These are phyloP conservation scores for Sporormia fimetaria DNA, from an alignment of 495 filamentous ascomycete species.

Conservation along the genomic window DNA sequence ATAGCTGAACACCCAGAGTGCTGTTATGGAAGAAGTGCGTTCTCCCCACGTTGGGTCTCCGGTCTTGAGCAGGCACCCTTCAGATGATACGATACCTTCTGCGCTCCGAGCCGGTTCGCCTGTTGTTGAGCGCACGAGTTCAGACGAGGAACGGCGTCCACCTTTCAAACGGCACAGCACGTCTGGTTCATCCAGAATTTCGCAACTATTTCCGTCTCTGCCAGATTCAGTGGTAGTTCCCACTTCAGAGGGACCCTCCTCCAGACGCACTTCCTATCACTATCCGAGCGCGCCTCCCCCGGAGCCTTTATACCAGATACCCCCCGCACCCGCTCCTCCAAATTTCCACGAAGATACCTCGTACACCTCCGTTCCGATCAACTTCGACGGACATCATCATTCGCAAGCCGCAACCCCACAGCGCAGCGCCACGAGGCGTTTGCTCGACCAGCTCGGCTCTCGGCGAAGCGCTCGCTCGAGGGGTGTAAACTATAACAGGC, in stretches of 20 bases:
- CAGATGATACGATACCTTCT: conserved; percentile 11
- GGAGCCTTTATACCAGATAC: conserved; percentile 21
- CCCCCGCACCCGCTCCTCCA: conserved; percentile 19
- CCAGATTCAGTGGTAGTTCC: conserved; percentile 13
- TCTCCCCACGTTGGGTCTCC: conserved; percentile 21
- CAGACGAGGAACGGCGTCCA: conserved; percentile 3
- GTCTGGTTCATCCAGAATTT: conserved; percentile 18
- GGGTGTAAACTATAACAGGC: conserved; percentile 13
- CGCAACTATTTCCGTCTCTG: conserved; percentile 24
- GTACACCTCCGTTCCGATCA: conserved; percentile 8
- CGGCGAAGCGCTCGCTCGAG: conserved; percentile 9
- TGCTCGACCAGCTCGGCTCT: conserved; percentile 20
- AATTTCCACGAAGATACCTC: conserved; percentile 19
- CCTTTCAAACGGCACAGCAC: conserved; percentile 14
- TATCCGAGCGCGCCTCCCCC: conserved; percentile 17
- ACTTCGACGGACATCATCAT: conserved; percentile 2
- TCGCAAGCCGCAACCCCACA: conserved; percentile 1
- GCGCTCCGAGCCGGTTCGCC: conserved; percentile 23
- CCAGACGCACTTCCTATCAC: conserved; percentile 19
- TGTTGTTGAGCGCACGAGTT: conserved; percentile 8
- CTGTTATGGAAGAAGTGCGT: conserved; percentile 20
- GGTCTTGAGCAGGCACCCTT: conserved; percentile 9
- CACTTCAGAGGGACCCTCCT: conserved; percentile 6
- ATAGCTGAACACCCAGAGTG: not conserved
- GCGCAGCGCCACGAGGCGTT: conserved; percentile 6